A percentile compares a stretch with the other conserved stretches of the same genome.
These are phyloP conservation scores for Apiospora saccharicola DNA, from an alignment of 2,329 filamentous ascomycete species.

Conservation along the genomic window DNA sequence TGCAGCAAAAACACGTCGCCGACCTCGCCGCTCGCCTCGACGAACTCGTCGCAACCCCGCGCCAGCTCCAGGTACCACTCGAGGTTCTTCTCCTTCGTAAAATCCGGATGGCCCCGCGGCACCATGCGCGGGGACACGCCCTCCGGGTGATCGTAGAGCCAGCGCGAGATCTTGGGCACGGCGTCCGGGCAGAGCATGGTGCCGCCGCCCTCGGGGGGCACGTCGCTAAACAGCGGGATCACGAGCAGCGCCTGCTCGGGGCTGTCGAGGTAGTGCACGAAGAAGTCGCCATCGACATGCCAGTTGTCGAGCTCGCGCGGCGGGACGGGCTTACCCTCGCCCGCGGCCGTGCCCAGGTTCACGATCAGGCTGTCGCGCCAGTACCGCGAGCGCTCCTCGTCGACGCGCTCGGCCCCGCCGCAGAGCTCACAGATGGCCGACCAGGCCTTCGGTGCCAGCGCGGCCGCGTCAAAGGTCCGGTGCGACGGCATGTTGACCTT, in stretches of 20 bases:
- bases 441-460: conserved; percentile 72
- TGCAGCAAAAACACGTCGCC: conserved; percentile 68
- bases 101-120: conserved; percentile 58
- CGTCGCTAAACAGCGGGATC: conserved; percentile 72
- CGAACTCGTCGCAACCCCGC: conserved; percentile 50
- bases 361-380: conserved; percentile 76
- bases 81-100: conserved; percentile 50
- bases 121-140: conserved; percentile 73
- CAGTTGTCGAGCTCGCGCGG: conserved; percentile 64
- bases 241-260: conserved; percentile 74
- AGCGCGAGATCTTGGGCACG: conserved; percentile 62
- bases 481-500: conserved; percentile 71
- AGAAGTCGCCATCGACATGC: conserved; percentile 78
- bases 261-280: conserved; percentile 75
- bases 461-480: conserved; percentile 57
- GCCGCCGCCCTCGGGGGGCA: conserved; percentile 66
- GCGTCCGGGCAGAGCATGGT: conserved; percentile 70
- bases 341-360: conserved; percentile 67
- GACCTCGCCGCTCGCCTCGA: conserved; percentile 60
- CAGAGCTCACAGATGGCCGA: conserved; percentile 70
- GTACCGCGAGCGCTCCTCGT: conserved; percentile 50
- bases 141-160: conserved; percentile 67
- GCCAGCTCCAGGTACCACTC: conserved; percentile 54
- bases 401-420: conserved; percentile 65
- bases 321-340: conserved; percentile 55